These are phyloP conservation scores for Trichoderma harzianum DNA, from an alignment of 2,329 filamentous ascomycete genomes.

Conservation along the genomic window DNA sequence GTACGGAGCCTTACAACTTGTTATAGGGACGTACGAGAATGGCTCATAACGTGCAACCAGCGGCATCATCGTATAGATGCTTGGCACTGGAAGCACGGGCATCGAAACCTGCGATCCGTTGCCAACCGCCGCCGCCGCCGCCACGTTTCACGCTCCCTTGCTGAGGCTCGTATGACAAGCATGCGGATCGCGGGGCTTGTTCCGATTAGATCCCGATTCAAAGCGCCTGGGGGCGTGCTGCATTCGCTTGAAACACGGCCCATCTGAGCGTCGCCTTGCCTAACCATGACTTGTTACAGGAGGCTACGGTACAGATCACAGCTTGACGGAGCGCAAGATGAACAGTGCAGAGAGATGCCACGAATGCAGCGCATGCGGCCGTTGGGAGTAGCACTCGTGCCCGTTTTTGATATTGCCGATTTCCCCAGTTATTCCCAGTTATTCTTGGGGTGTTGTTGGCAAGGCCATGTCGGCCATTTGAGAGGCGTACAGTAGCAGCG, in stretches of 20 bases:
- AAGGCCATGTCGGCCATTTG: not conserved
- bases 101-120: not conserved
- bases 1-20: not conserved
- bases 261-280: not conserved
- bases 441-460: not conserved
- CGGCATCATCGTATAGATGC: not conserved
- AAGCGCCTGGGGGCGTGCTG: constrained; percentile 14
- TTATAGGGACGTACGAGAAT: not conserved
- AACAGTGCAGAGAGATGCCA: constrained; percentile 7
- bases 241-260: not conserved
- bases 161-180: constrained; percentile 13
- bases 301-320: not conserved
- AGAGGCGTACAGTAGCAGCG: not conserved
- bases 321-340: not conserved
- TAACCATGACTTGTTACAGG: not conserved
- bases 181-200: constrained; percentile 13
- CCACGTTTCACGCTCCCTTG: not conserved
- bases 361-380: not conserved
- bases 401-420: not conserved
- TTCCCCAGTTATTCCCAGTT: not conserved
- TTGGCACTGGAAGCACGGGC: not conserved
- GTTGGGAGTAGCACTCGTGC: not conserved
- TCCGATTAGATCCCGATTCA: constrained; percentile 17
- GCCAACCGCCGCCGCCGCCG: constrained; percentile 4
- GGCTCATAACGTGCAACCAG: not conserved